A percentile compares a stretch with the other conserved stretches of the same genome.
These are phyloP conservation scores for Piromyces finnis DNA, from an alignment of 192 early-diverging fungal genomes.

Conservation along the genomic window DNA sequence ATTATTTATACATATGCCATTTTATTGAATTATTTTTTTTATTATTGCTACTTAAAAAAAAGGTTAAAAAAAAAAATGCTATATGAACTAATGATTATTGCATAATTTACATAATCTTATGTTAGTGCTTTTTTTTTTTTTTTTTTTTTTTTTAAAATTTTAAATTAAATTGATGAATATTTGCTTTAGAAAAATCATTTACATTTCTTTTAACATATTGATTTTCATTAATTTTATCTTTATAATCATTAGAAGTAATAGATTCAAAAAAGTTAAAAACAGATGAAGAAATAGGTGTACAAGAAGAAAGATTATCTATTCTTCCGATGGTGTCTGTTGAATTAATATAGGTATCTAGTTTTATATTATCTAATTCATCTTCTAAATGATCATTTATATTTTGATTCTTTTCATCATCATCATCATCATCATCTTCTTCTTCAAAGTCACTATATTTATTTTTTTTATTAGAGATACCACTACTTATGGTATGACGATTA, in stretches of 20 bases:
- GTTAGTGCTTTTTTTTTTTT: too few species aligned
- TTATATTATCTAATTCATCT: not conserved
- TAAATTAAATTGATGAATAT: not conserved
- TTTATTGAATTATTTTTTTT: too few species aligned
- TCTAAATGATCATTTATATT: not conserved
- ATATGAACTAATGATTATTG: too few species aligned
- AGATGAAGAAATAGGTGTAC: not conserved
- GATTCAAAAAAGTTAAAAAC: not conserved
- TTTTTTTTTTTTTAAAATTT: not conserved
- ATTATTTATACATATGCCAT: too few species aligned
- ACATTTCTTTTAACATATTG: not conserved
- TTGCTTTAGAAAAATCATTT: not conserved
- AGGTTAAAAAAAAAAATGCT: too few species aligned
- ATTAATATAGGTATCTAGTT: not conserved
- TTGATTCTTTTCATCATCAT: not conserved
- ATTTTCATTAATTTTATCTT: not conserved
- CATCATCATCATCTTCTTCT: not conserved
- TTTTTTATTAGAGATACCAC: not conserved
- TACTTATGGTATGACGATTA: not conserved
- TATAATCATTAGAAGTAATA: not conserved
- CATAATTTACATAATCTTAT: too few species aligned
- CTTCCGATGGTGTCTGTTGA: not conserved
- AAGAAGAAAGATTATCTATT: not conserved
- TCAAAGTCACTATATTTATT: not conserved
- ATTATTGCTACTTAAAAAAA: too few species aligned